These are phyloP conservation scores for Talaromyces sp. DNA, from an alignment of 2,329 filamentous ascomycete genomes.

Conservation along the genomic window DNA sequence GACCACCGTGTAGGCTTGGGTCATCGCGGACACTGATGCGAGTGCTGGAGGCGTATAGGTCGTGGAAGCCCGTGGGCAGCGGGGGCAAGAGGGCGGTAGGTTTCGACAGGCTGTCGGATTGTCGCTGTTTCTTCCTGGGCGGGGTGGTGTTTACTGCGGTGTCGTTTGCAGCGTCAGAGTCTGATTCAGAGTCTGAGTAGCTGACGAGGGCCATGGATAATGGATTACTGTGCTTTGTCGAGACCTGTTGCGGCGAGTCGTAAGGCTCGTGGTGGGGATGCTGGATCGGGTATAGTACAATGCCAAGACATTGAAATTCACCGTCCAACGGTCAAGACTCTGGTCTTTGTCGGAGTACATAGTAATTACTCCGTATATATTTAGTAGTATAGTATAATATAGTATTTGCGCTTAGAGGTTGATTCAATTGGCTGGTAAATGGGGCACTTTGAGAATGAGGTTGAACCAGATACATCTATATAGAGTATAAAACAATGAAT, in stretches of 20 bases:
- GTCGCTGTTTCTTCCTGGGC: conserved; percentile 20
- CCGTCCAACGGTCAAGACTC: background rate
- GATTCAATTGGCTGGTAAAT: background rate
- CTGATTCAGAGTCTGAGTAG: conserved; percentile 50
- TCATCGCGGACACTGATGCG: conserved; percentile 75
- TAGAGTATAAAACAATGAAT: background rate
- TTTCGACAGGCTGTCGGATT: conserved; percentile 5
- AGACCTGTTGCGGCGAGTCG: background rate
- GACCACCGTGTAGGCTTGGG: conserved; percentile 76
- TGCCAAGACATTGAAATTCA: background rate
- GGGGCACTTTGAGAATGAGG: background rate
- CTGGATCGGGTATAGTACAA: background rate
- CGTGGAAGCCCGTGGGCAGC: conserved; percentile 74
- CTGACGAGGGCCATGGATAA: conserved; percentile 57
- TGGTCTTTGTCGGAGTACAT: background rate
- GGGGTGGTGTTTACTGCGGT: conserved; percentile 10
- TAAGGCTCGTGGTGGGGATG: background rate
- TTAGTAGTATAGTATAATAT: background rate
- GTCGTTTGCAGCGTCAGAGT: conserved; percentile 22
- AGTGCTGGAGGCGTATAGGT: conserved; percentile 80
- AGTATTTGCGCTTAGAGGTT: background rate
- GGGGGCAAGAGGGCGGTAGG: conserved; percentile 54
- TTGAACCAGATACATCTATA: background rate
- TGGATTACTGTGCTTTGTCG: background rate
- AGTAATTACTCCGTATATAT: no score